Evolutionary conservation across 768 basidiomycete genomes (phyloP).

Genomic region (Russula brevipes): DNA sequence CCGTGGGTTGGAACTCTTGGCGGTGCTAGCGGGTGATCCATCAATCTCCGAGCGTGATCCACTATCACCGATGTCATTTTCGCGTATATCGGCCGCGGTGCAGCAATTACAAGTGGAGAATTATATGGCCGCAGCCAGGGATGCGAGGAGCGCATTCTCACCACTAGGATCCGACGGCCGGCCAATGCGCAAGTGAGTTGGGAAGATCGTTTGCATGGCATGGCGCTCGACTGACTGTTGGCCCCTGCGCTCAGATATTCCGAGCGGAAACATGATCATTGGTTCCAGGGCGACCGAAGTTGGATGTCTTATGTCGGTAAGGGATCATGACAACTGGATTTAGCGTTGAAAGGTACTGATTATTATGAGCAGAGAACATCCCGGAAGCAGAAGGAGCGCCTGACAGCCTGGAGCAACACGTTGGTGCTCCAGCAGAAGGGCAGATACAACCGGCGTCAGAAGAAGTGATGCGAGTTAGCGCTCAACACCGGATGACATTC

Average conservation of each 20-base stretch:
- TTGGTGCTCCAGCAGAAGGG: conserved; percentile 15
- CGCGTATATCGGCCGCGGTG: conserved; percentile 15
- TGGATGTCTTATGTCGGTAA: conserved; percentile 22
- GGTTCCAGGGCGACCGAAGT: conserved; percentile 23
- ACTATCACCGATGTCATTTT: conserved; percentile 22
- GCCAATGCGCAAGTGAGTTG: conserved; percentile 22
- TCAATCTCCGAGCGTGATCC: conserved; percentile 17
- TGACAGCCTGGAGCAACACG: conserved; percentile 1
- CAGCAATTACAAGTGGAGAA: conserved; percentile 19
- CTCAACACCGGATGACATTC: conserved; percentile 18
- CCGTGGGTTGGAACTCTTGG: conserved; percentile 6
- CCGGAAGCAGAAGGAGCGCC: neutral
- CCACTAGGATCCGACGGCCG: conserved; percentile 20
- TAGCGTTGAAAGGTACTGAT: neutral
- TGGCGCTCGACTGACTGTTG: neutral
- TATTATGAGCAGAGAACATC: conserved; percentile 9
- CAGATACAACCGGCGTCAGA: conserved; percentile 20
- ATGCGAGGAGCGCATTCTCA: conserved; percentile 5
- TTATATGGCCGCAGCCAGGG: conserved; percentile 14
- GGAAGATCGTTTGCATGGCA: neutral
- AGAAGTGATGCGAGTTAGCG: conserved; percentile 12
- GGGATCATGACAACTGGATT: neutral
- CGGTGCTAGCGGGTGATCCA: conserved; percentile 8
- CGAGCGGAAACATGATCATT: conserved; percentile 22
- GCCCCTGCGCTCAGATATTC: conserved; percentile 11